These are phyloP conservation scores for Sphagnum contortum DNA, from an alignment of 225 moss, liverwort and hornwort genomes.

Conservation along the genomic window DNA sequence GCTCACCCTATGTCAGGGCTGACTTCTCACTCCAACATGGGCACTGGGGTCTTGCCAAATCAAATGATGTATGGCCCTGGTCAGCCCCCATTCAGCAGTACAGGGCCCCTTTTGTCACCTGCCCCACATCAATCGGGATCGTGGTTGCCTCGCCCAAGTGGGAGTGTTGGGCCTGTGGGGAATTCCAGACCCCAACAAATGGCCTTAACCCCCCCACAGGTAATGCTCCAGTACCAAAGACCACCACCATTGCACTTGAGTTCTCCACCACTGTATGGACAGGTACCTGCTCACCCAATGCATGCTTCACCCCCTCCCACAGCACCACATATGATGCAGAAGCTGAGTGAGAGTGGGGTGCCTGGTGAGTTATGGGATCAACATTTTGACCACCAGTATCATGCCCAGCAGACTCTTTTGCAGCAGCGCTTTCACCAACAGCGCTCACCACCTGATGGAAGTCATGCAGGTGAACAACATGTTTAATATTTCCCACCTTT, in stretches of 20 bases:
- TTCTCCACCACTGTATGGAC: no score
- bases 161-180: slow-evolving; percentile 31
- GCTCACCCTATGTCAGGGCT: slow-evolving; percentile 39
- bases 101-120: slow-evolving; percentile 46
- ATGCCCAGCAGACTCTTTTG: slow-evolving; percentile 21
- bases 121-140: slow-evolving; percentile 34
- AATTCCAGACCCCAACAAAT: slow-evolving; percentile 55
- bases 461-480: slow-evolving; percentile 32
- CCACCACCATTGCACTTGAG: slow-evolving; percentile 29
- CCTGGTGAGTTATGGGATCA: no score
- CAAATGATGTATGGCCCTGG: slow-evolving; percentile 47
- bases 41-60: slow-evolving; percentile 42
- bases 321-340: no score
- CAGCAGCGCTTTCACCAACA: slow-evolving; percentile 65
- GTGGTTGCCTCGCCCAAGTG: slow-evolving; percentile 53
- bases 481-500: no score
- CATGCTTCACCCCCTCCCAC: no score
- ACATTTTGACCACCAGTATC: slow-evolving; percentile 24
- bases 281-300: no score
- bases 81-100: slow-evolving; percentile 45
- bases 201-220: slow-evolving; percentile 84
- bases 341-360: no score
- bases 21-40: slow-evolving; percentile 28
- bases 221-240: slow-evolving; percentile 70
- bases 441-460: slow-evolving; percentile 43